Conservation (phyloP, 306 rosid species). For the Castanopsis chinensis region DNA sequence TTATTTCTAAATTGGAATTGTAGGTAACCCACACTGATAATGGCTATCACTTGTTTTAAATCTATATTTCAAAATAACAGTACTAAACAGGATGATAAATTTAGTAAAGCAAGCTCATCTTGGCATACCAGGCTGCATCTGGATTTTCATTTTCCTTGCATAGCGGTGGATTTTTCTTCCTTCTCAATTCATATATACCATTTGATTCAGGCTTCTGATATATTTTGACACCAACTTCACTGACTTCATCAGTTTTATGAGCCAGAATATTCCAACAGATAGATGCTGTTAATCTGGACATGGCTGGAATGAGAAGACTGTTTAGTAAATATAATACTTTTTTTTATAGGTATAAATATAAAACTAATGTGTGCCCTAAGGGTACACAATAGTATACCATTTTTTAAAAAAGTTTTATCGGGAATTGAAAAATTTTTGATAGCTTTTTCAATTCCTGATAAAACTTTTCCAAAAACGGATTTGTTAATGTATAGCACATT, state of each 20-base stretch:
- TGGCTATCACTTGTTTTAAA: not conserved
- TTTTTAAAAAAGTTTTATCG: no score
- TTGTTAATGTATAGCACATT: no score
- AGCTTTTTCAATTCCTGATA: no score
- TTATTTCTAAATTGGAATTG: constrained; percentile 2
- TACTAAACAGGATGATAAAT: constrained; percentile 3
- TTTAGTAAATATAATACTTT: not conserved
- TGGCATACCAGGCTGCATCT: constrained; percentile 83
- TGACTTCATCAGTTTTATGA: constrained; percentile 79
- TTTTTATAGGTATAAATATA: no score
- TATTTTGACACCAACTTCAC: constrained; percentile 84
- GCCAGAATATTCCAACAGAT: constrained; percentile 97
- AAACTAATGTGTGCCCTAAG: no score
- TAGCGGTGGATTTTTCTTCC: constrained; percentile 79
- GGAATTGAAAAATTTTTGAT: no score
- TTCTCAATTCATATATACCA: constrained; percentile 71
- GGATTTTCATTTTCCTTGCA: constrained; percentile 92
- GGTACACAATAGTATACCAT: no score
- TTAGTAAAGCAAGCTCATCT: constrained; percentile 26
- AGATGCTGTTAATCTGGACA: constrained; percentile 63
- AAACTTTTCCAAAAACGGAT: no score
- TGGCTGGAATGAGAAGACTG: constrained; percentile 56
- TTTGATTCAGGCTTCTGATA: constrained; percentile 93
- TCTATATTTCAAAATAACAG: not conserved
- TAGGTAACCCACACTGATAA: constrained; percentile 5